Conservation (phyloP, 768 basidiomycete genomes). For the Auricularia sp. region DNA sequence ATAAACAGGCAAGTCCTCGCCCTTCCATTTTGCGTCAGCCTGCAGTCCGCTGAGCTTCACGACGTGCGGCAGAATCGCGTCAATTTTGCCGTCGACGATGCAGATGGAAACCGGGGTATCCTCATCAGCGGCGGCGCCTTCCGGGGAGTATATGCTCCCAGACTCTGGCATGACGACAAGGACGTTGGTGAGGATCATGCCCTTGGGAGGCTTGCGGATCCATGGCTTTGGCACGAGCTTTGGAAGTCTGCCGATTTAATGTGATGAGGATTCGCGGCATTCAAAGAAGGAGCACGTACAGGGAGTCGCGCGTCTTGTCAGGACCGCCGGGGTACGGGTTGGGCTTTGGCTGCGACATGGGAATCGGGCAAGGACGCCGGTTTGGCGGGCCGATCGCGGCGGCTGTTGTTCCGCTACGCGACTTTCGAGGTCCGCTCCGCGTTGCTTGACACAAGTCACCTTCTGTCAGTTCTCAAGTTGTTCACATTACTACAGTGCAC, state of each 20-base stretch:
- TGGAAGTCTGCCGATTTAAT: not conserved
- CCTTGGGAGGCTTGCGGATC: constrained; percentile 17
- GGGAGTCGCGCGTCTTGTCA: not conserved
- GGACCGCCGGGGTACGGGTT: not conserved
- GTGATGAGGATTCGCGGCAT: not conserved
- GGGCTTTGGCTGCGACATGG: not conserved
- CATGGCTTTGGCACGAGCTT: constrained; percentile 28
- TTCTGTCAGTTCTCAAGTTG: no score
- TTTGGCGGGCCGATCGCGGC: not conserved
- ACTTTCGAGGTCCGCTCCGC: no score
- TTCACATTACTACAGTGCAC: no score
- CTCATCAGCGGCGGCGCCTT: constrained; percentile 20
- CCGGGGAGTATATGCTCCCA: constrained; percentile 17
- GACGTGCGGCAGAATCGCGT: not conserved
- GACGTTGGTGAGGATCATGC: constrained; percentile 24
- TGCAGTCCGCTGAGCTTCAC: no score
- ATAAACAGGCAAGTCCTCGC: constrained; percentile 8
- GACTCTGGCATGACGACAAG: constrained; percentile 25
- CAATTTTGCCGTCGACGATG: constrained; percentile 1
- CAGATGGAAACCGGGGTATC: constrained; percentile 18
- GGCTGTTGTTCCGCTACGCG: no score
- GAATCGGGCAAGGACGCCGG: not conserved
- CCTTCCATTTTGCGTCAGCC: constrained; percentile 7
- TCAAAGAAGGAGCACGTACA: not conserved
- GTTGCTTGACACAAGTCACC: no score